These are phyloP conservation scores for Colletotrichum karsti DNA, from an alignment of 2,329 filamentous ascomycete species.

Conservation along the genomic window DNA sequence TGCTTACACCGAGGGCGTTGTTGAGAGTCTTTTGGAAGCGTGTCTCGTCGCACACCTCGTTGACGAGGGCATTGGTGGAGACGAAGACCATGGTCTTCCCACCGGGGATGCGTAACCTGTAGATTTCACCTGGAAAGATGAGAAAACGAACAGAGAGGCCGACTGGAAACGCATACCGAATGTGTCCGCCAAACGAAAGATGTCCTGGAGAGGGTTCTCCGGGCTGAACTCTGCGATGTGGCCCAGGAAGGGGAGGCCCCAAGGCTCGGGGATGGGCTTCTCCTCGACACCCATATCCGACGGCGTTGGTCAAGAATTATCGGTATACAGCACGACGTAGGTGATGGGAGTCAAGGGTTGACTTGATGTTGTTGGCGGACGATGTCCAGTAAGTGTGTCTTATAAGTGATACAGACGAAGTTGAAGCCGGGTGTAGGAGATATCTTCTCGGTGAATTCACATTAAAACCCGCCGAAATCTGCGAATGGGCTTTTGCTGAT, in stretches of 20 bases:
- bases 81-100: conserved; percentile 56
- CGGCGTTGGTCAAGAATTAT: neutral
- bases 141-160: neutral
- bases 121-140: conserved; percentile 62
- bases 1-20: conserved; percentile 46
- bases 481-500: neutral
- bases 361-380: too few relatives aligned
- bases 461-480: too few relatives aligned
- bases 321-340: neutral
- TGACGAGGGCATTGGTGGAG: conserved; percentile 62
- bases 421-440: neutral
- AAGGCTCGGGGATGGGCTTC: conserved; percentile 52
- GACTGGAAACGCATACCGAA: conserved; percentile 60
- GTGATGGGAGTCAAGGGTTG: neutral
- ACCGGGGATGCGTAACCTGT: conserved; percentile 60
- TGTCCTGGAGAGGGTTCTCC: conserved; percentile 62
- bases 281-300: conserved; percentile 34
- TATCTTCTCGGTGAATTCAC: too few relatives aligned
- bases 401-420: too few relatives aligned
- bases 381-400: too few relatives aligned
- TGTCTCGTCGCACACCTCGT: conserved; percentile 72
- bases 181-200: conserved; percentile 66
- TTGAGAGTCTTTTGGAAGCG: conserved; percentile 69
- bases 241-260: conserved; percentile 71
- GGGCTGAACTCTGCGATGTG: conserved; percentile 71